Percentiles rank a stretch among this genome's conserved stretches.
Evolutionary conservation across 169 alveolate species (phyloP).

Genomic region (Cryptosporidium ryanae): DNA sequence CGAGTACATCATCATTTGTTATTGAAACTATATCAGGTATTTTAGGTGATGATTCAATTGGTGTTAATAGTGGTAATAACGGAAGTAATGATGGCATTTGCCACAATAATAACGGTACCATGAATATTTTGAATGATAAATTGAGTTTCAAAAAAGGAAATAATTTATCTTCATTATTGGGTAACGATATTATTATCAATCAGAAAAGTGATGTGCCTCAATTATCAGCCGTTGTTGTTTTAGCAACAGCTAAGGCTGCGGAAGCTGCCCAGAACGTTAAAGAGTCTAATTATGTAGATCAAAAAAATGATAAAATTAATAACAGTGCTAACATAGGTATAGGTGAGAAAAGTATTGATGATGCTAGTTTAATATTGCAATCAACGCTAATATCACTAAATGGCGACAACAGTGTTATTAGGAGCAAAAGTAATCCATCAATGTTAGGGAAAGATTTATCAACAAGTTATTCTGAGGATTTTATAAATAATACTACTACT

Average conservation of each 20-base stretch:
- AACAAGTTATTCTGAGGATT: conserved; percentile 48
- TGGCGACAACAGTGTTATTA: conserved; percentile 6
- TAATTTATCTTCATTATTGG: conserved; percentile 48
- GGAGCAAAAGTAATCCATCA: neutral
- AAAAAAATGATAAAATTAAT: neutral
- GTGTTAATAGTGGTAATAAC: neutral
- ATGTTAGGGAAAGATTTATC: neutral
- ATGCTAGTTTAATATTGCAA: neutral
- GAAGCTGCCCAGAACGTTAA: conserved; percentile 56
- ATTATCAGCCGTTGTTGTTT: conserved; percentile 64
- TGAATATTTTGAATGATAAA: neutral
- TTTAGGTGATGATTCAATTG: conserved; percentile 51
- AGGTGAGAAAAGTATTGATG: neutral
- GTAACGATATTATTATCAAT: conserved; percentile 34
- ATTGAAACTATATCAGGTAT: conserved; percentile 72
- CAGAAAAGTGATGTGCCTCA: conserved; percentile 39
- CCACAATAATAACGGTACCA: conserved; percentile 4
- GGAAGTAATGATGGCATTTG: neutral
- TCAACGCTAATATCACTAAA: neutral
- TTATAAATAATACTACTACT: conserved; percentile 5
- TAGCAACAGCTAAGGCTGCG: conserved; percentile 74
- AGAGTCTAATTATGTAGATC: neutral
- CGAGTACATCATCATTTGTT: conserved; percentile 72
- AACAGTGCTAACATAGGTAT: too few relatives aligned
- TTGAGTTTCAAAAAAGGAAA: neutral